Percentiles rank a stretch among this genome's conserved stretches.
Conservation (phyloP, 163 green algal species). For the Volvox carteri region DNA sequence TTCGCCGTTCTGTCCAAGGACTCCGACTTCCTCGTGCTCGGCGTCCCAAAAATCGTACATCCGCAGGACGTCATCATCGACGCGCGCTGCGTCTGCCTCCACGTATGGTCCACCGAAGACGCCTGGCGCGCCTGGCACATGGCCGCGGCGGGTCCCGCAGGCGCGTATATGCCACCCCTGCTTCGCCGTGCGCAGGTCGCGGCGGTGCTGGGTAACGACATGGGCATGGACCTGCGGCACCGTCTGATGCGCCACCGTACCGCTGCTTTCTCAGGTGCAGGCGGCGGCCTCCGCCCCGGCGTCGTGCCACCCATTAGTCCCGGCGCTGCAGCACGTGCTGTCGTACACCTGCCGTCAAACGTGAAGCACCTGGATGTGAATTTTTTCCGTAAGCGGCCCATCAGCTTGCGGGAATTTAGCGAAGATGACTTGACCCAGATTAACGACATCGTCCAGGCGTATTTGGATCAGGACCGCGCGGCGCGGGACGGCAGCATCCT, state of each 20-base stretch:
- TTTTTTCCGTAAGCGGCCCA: slow-evolving; percentile 52
- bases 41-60: slow-evolving; percentile 23
- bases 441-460: background rate
- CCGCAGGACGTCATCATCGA: slow-evolving; percentile 45
- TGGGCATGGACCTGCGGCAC: background rate
- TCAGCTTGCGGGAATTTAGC: slow-evolving; percentile 39
- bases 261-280: background rate
- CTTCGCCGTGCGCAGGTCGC: slow-evolving; percentile 50
- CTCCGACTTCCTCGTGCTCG: slow-evolving; percentile 58
- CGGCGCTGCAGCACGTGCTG: background rate
- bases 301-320: background rate
- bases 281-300: background rate
- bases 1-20: slow-evolving; percentile 57
- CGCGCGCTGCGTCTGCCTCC: slow-evolving; percentile 36
- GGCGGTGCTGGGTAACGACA: slow-evolving; percentile 30
- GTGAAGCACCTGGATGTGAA: background rate
- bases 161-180: slow-evolving; percentile 8
- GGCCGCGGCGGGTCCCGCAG: background rate
- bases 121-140: slow-evolving; percentile 7
- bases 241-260: slow-evolving; percentile 2
- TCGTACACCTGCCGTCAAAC: background rate
- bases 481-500: slow-evolving; percentile 17
- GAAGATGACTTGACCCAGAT: slow-evolving; percentile 24
- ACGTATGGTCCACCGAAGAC: background rate
- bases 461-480: slow-evolving; percentile 29